Percentiles rank a stretch among this genome's conserved stretches.
These are phyloP conservation scores for Thalassiosira oceanica DNA, from an alignment of 352 stramenopile species.

Conservation along the genomic window DNA sequence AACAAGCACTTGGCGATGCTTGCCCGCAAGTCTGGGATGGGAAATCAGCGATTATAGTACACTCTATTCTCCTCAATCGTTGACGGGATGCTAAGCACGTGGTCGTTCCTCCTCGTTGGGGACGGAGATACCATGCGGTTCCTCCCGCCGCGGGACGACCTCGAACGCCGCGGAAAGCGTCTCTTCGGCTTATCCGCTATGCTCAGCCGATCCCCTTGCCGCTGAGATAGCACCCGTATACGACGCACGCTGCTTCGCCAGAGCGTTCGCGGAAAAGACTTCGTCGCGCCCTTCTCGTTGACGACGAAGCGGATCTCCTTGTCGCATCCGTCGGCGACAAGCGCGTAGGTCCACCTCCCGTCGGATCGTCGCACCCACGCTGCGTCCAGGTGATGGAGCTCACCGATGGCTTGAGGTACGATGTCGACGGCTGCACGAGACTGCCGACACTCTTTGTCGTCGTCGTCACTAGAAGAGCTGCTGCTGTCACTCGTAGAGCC, in stretches of 20 bases:
- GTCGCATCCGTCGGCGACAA: constrained; percentile 20
- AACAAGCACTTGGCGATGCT: no score
- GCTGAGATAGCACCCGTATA: constrained; percentile 24
- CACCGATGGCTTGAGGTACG: not conserved
- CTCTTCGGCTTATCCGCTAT: constrained; percentile 11
- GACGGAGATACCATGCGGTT: constrained; percentile 23
- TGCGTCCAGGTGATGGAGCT: constrained; percentile 29
- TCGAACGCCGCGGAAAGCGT: not conserved
- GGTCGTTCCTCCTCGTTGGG: constrained; percentile 9
- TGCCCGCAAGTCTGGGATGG: no score
- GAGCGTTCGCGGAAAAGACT: constrained; percentile 9
- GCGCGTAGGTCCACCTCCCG: constrained; percentile 29
- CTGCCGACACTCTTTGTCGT: not conserved
- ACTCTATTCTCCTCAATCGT: constrained; percentile 19
- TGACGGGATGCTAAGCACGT: constrained; percentile 17
- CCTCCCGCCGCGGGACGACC: constrained; percentile 5
- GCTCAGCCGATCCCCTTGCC: constrained; percentile 14
- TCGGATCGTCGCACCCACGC: constrained; percentile 23
- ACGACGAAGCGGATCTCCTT: constrained; percentile 30
- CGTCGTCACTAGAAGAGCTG: constrained; percentile 1
- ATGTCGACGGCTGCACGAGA: not conserved
- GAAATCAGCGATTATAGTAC: no score
- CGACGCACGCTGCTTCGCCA: constrained; percentile 17
- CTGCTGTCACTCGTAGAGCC: not conserved
- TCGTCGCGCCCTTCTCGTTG: constrained; percentile 21